Evolutionary conservation across 78 protist species (phyloP), one percentile per base, ranked within the genome.

Genomic region (Pigoraptor vietnamica): DNA sequence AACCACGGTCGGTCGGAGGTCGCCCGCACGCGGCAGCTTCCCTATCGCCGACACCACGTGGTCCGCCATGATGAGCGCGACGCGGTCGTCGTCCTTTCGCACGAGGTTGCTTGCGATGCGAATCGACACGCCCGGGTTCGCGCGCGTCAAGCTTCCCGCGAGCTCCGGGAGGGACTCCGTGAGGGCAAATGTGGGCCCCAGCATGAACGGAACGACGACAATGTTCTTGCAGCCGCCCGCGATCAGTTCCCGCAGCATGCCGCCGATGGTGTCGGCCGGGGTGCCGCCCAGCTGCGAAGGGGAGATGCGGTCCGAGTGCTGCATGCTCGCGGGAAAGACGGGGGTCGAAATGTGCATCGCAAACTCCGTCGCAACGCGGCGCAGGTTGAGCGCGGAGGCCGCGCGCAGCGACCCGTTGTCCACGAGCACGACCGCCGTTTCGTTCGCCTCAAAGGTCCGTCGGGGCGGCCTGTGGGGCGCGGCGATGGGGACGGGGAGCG

Each of bases 401-500:
- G 93, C 86, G 37, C 91, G 90, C 21, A 1, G 19, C 24, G 91
- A 88, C 32, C 93, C 93, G 24, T 92, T 92, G 88, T 92, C 93
- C 39, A 89, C 79, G 37, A 40, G 89, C 40, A 92, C 33, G 1
- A 39, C 37, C 38, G 86, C 32, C n/a, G 23, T 40, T 36, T 32
- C 81, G 40, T 88, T 84, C 82, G 36, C 32, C 48, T 10, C 19
- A 24, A n/a, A 88, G 2, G 56, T 48, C 29, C 67, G 67, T 48
- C 67, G 6, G 29, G 67, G 67, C 14, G 67, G 29, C 29, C 67
- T 6, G 67, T 21, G 14, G 67, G 67, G 67, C 29, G 29, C 14
- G 14, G 67, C 6, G 14, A 14, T 14, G 14, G 14, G 29, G 14
- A 14, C 67, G 14, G 67, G 29, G 29, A 14, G 67, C 29, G 67